A percentile compares a stretch with the other conserved stretches of the same genome.
Evolutionary conservation across 2,329 filamentous ascomycete genomes (phyloP).

Genomic region (Aspergillus thermomutatus): DNA sequence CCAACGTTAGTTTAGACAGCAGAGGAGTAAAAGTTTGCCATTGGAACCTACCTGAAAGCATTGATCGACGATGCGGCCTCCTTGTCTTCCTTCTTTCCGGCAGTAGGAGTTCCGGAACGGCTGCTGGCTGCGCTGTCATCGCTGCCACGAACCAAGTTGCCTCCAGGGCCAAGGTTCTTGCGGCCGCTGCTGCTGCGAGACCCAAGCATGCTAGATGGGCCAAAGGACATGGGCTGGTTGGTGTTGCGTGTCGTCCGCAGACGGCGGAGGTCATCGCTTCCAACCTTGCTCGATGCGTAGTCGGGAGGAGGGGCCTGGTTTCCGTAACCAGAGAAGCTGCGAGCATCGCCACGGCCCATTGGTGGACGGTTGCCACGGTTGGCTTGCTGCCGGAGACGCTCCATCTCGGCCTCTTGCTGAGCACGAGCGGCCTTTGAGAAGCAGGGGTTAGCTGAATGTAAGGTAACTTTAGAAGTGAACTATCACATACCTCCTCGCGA

Average conservation of each 20-base stretch:
- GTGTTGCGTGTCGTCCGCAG: slow-evolving; percentile 62
- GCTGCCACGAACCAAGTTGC: slow-evolving; percentile 66
- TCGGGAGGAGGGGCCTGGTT: slow-evolving; percentile 66
- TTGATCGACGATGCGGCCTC: slow-evolving; percentile 71
- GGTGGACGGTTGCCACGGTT: slow-evolving; percentile 64
- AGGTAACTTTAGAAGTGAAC: slow-evolving; percentile 3
- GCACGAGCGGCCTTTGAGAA: slow-evolving; percentile 61
- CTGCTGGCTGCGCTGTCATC: slow-evolving; percentile 88
- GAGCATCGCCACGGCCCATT: slow-evolving; percentile 80
- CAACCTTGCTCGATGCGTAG: slow-evolving; percentile 74
- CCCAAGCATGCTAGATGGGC: slow-evolving; percentile 81
- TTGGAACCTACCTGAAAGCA: slow-evolving; percentile 77
- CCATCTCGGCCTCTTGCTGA: slow-evolving; percentile 74
- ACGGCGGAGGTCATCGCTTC: slow-evolving; percentile 85
- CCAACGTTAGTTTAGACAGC: slow-evolving; percentile 9
- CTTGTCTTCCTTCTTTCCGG: slow-evolving; percentile 60
- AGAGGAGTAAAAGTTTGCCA: background rate
- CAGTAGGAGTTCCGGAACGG: slow-evolving; percentile 81
- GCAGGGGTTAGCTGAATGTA: slow-evolving; percentile 6
- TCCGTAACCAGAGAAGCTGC: slow-evolving; percentile 74
- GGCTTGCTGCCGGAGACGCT: slow-evolving; percentile 51
- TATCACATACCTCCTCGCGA: slow-evolving; percentile 64
- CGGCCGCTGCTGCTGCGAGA: slow-evolving; percentile 90
- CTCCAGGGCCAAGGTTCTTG: slow-evolving; percentile 66
- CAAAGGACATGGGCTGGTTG: slow-evolving; percentile 64